Evolutionary conservation across 352 stramenopile species (phyloP).

Genomic region (Pythium angustatum): DNA sequence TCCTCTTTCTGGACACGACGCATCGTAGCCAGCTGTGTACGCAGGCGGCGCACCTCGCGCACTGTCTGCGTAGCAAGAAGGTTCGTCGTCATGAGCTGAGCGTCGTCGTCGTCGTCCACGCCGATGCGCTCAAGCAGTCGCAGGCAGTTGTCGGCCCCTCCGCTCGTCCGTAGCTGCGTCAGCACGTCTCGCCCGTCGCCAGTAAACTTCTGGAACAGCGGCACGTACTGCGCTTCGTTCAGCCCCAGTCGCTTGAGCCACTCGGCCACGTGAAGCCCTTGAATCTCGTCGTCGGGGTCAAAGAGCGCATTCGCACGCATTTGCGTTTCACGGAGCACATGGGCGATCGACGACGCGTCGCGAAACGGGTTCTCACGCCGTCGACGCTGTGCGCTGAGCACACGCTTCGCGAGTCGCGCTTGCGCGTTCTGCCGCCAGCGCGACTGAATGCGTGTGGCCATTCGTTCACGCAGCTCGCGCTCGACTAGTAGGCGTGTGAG

Average conservation of each 20-base stretch:
- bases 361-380: slow-evolving; percentile 58
- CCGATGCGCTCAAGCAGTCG: slow-evolving; percentile 41
- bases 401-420: slow-evolving; percentile 41
- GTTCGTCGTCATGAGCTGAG: slow-evolving; percentile 57
- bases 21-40: slow-evolving; percentile 11
- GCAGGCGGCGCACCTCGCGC: slow-evolving; percentile 30
- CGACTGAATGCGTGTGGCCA: slow-evolving; percentile 62
- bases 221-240: slow-evolving; percentile 41
- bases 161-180: slow-evolving; percentile 30
- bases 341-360: slow-evolving; percentile 23
- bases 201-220: slow-evolving; percentile 45
- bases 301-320: slow-evolving; percentile 34
- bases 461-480: slow-evolving; percentile 41
- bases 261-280: slow-evolving; percentile 44
- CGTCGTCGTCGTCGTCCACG: slow-evolving; percentile 41
- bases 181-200: slow-evolving; percentile 19
- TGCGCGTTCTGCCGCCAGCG: slow-evolving; percentile 63
- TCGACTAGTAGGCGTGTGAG: slow-evolving; percentile 41
- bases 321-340: slow-evolving; percentile 42
- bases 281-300: slow-evolving; percentile 62
- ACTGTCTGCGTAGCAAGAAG: slow-evolving; percentile 49
- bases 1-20: slow-evolving; percentile 32
- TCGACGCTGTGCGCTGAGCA: slow-evolving; percentile 53
- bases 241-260: slow-evolving; percentile 69
- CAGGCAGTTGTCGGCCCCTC: slow-evolving; percentile 26